Conservation (phyloP, 306 rosid species). For the Ammopiptanthus mongolicus region DNA sequence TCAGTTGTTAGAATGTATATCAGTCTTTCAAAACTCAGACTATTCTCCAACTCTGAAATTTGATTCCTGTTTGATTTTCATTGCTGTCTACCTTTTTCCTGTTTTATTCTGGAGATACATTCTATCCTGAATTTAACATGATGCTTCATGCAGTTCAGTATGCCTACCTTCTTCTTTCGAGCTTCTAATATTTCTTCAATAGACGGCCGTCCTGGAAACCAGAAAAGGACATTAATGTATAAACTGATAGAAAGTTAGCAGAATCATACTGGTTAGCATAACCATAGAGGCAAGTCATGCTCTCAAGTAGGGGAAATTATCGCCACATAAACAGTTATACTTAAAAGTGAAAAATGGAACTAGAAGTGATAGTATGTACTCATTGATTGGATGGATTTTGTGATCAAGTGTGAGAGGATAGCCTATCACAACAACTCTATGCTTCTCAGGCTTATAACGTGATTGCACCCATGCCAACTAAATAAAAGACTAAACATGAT, state of each 20-base stretch:
- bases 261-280: conserved; percentile 1
- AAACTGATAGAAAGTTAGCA: neutral
- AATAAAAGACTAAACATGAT: neutral
- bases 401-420: neutral
- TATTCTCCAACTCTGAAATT: neutral
- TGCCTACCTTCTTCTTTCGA: conserved; percentile 65
- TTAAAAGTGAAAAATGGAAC: neutral
- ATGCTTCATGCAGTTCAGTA: neutral
- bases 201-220: conserved; percentile 70
- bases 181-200: conserved; percentile 64
- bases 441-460: neutral
- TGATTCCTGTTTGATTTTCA: neutral
- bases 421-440: neutral
- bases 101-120: neutral
- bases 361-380: neutral
- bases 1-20: neutral
- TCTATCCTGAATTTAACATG: neutral
- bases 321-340: neutral
- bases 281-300: neutral
- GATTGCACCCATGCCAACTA: neutral
- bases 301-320: neutral
- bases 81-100: neutral
- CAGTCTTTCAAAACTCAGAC: neutral
- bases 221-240: neutral
- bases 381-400: neutral